Evolutionary conservation across 1,284 basidiomycete species (phyloP).

Genomic region (Kwoniella shivajii): DNA sequence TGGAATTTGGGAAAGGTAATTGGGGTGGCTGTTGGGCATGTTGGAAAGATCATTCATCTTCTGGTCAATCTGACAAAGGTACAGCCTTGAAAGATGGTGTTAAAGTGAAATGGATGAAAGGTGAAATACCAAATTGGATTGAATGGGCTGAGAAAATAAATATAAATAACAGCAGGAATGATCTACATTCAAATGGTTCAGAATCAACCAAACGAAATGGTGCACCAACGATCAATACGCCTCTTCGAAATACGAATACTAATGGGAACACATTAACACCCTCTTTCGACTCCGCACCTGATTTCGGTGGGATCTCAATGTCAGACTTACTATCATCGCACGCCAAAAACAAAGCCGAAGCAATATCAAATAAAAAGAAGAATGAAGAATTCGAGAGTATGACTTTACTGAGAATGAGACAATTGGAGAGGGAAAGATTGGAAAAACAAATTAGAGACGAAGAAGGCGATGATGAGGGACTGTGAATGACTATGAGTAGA

Average conservation of each 20-base stretch:
- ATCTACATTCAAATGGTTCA: neutral
- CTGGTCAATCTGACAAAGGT: conserved; percentile 59
- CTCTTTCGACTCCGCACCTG: conserved; percentile 30
- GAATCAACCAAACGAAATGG: neutral
- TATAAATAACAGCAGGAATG: neutral
- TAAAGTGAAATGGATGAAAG: conserved; percentile 67
- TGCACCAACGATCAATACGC: no score
- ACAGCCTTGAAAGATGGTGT: conserved; percentile 60
- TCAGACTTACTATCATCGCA: conserved; percentile 29
- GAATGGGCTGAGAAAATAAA: conserved; percentile 62
- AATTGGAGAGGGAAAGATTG: conserved; percentile 60
- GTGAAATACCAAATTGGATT: conserved; percentile 72
- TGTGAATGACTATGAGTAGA: neutral
- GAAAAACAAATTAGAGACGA: conserved; percentile 20
- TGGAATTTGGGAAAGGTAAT: conserved; percentile 55
- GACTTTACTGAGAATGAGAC: conserved; percentile 76
- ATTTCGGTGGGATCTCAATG: conserved; percentile 31
- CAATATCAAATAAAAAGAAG: conserved; percentile 18
- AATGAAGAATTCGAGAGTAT: conserved; percentile 73
- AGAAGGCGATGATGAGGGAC: conserved; percentile 10
- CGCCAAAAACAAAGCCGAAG: conserved; percentile 29
- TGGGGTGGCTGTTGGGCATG: conserved; percentile 54
- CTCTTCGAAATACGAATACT: no score
- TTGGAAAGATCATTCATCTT: conserved; percentile 39
- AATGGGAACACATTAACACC: no score